Evolutionary conservation across 2,329 filamentous ascomycete genomes (phyloP).

Genomic region (Ascochyta lentis): DNA sequence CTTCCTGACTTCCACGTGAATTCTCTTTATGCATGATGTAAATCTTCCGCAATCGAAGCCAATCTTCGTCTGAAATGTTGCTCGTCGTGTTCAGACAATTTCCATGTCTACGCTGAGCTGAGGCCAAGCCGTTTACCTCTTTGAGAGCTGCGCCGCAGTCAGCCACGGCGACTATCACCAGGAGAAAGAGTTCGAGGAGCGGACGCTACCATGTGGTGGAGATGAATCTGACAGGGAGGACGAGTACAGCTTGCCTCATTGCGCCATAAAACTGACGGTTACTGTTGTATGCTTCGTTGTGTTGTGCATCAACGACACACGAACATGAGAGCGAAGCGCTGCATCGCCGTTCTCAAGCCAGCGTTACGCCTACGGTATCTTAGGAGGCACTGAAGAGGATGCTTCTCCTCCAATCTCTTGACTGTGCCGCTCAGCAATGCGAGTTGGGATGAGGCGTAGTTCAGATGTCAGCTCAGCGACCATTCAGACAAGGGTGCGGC

Average conservation of each 20-base stretch:
- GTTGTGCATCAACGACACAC: not conserved
- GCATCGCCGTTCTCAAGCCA: not conserved
- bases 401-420: not conserved
- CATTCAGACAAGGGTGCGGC: constrained; percentile 16
- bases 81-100: not conserved
- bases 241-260: not conserved
- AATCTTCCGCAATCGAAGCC: not conserved
- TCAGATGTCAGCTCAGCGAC: constrained; percentile 18
- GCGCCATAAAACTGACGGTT: not conserved
- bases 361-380: not conserved
- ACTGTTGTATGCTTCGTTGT: not conserved
- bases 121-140: constrained; percentile 9
- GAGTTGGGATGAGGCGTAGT: constrained; percentile 13
- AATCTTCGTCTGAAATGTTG: not conserved
- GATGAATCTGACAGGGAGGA: not conserved
- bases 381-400: not conserved
- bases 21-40: not conserved
- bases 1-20: not conserved
- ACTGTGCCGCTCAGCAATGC: constrained; percentile 9
- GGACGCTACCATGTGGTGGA: not conserved
- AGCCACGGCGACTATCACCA: not conserved
- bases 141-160: constrained; percentile 5
- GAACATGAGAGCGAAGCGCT: not conserved
- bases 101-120: not conserved
- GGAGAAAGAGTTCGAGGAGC: not conserved